Base-by-base conservation (phyloP, 768 basidiomycete species). In the Amanita rubescens region DNA sequence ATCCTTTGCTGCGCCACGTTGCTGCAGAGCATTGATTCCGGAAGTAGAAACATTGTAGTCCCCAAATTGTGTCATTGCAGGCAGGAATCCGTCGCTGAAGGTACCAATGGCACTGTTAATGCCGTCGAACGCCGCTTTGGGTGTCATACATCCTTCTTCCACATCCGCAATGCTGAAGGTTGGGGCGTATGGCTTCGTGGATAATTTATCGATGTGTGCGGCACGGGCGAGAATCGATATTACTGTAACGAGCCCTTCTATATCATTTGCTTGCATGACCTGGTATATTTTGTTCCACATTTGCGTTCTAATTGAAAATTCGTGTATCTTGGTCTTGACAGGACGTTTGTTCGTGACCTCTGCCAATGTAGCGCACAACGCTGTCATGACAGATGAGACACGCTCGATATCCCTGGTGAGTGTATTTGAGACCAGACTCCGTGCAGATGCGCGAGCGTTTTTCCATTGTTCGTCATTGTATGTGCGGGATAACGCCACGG, bases 201-300 rank as follows among this genome's bases (percentile, higher is more conserved):
- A 75, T 19, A 95, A 69, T 19, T 66, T 62, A 63, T 90, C 87
- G 27, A 94, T 64, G 64, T 91, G 85, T 8, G 86, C 78, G 24
- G 78, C 75, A 25, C 73, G 72, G 2, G 87, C 74, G 6, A 87
- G 68, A 1, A 82, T 70, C 27, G 73, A 67, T 35, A 94, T 68
- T 25, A 94, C 65, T 34, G 77, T 71, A 9, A 76, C 76, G 20
- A 85, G 71, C 1, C 77, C 87, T 30, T 79, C 73, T 6, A 70
- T 63, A 61, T 94, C 89, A 37, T 70, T 70, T 17, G 78, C 73
- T 42, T 78, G 75, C 3, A 93, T 64, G 5, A 71, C 69, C 8
- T 78, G 73, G 60, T 87, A 94, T 2, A 80, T 69, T 58, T 75
- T 77, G 49, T 67, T 71, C 94, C 94, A 97, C 30, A 90, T 66